Base-by-base conservation (phyloP, 352 stramenopile genomes). In the Globisporangium nodosum region DNA sequence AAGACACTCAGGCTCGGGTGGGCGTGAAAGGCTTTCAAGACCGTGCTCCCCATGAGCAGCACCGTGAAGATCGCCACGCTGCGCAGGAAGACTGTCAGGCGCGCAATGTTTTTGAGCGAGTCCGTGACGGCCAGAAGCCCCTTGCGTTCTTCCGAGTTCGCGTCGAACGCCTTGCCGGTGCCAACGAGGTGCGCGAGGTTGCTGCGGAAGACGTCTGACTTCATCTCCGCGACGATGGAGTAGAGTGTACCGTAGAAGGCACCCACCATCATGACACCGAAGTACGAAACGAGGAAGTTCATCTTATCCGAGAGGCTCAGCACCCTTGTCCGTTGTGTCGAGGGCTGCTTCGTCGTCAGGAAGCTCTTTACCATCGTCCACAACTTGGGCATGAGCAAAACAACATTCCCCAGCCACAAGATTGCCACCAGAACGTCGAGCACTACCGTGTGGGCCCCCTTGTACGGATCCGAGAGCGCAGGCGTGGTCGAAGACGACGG, bases 1-100 rank as follows among this genome's bases (percentile, higher is more conserved):
- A 90, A 49, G 20, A 90, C 67, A 35, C 76, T 84, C 11, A 90
- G 63, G 0, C 65, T 66, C 43, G 78, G 75, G 37, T 90, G 77
- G 20, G 75, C 76, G 21, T 78, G 69, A 50, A 87, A 87, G 1
- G 67, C 72, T 18, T 73, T 71, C 21, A 88, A 53, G 40, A 85
- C 78, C 2, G 74, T 46, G 6, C 71, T 45, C 5, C 69, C 73
- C 13, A 85, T 52, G 1, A 69, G 49, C 18, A 85, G 51, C 0
- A 85, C 72, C 0, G 61, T 60, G 1, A 48, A 46, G 39, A 70
- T 73, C 18, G 70, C 71, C 31, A 80, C 15, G 21, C 76, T 13
- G 3, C 71, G 66, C 20, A 85, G 20, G 18, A 71, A 53, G 0
- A 73, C 63, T 0, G 70, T 81, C 4, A 70, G 50, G 11, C 54